Conservation (phyloP, 495 filamentous ascomycete genomes). For the Podospora conica region DNA sequence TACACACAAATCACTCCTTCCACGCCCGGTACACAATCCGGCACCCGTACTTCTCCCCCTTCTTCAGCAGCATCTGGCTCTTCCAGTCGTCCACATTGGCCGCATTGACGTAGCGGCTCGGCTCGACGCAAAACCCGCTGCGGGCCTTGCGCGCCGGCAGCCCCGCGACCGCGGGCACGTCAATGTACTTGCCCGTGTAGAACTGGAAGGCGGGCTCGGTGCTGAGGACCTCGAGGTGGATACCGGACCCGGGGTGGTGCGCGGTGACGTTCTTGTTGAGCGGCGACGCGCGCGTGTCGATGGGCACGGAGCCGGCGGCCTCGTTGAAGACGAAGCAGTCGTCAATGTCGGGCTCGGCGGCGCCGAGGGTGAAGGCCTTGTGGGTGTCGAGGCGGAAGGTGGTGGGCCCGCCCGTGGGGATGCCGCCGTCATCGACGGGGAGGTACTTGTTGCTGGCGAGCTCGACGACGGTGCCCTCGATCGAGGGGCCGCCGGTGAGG, state of each 20-base stretch:
- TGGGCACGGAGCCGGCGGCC: constrained; percentile 51
- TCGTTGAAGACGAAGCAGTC: constrained; percentile 80
- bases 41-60: constrained; percentile 72
- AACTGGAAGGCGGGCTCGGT: constrained; percentile 96
- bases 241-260: constrained; percentile 59
- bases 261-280: constrained; percentile 61
- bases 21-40: constrained; percentile 75
- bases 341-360: constrained; percentile 68
- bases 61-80: constrained; percentile 66
- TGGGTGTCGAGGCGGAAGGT: constrained; percentile 56
- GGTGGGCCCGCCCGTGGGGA: constrained; percentile 55
- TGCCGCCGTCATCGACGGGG: constrained; percentile 61
- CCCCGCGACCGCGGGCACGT: constrained; percentile 65
- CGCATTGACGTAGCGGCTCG: constrained; percentile 83
- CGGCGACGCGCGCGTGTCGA: constrained; percentile 68
- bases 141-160: constrained; percentile 56
- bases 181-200: constrained; percentile 81
- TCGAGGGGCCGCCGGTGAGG: constrained; percentile 58
- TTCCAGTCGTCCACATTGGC: constrained; percentile 75
- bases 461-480: constrained; percentile 68
- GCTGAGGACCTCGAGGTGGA: constrained; percentile 78
- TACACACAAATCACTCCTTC: constrained; percentile 47
- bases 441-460: constrained; percentile 68
- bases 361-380: constrained; percentile 61
- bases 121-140: constrained; percentile 84